phyloP scores from a whole-genome alignment of 2,329 filamentous ascomycete species.

The Sporothrix pallida region DNA sequence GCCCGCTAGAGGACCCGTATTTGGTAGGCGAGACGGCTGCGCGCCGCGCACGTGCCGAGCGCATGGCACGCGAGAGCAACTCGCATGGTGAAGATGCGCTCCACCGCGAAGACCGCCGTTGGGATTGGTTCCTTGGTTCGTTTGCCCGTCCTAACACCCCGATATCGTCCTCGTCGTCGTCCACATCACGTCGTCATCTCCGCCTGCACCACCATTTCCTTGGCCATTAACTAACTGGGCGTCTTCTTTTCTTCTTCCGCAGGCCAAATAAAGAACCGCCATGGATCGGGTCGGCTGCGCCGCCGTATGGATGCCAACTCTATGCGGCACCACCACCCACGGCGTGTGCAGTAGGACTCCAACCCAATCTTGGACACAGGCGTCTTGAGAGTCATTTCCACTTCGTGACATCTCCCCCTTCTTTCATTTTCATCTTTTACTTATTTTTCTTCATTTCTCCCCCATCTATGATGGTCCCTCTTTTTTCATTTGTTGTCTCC shows the following conservation, averaged over 20 bases:
- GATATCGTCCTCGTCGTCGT: slow-evolving; percentile 12
- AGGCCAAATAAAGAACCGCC: slow-evolving; percentile 37
- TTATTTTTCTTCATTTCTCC: neutral
- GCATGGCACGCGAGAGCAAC: slow-evolving; percentile 59
- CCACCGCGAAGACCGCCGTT: slow-evolving; percentile 61
- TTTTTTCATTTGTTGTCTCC: slow-evolving; percentile 17
- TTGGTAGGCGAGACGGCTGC: slow-evolving; percentile 71
- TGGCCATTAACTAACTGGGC: slow-evolving; percentile 9
- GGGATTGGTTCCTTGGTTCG: slow-evolving; percentile 66
- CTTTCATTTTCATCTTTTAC: neutral
- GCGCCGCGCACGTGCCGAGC: slow-evolving; percentile 59
- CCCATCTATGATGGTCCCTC: neutral
- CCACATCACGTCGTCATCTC: slow-evolving; percentile 14
- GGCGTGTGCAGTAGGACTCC: slow-evolving; percentile 18
- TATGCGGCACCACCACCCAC: slow-evolving; percentile 31
- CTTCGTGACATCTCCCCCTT: neutral
- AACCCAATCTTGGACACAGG: neutral
- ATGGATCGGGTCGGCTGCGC: slow-evolving; percentile 29
- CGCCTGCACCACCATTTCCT: slow-evolving; percentile 27
- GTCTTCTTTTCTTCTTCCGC: slow-evolving; percentile 10
- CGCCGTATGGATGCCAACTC: slow-evolving; percentile 33
- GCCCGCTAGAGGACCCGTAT: slow-evolving; percentile 69
- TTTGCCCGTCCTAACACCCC: slow-evolving; percentile 48
- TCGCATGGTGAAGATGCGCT: slow-evolving; percentile 56
- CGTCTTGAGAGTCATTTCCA: neutral